phyloP scores from a whole-genome alignment of 2,329 filamentous ascomycete species.

The Penicillium rolfsii region DNA sequence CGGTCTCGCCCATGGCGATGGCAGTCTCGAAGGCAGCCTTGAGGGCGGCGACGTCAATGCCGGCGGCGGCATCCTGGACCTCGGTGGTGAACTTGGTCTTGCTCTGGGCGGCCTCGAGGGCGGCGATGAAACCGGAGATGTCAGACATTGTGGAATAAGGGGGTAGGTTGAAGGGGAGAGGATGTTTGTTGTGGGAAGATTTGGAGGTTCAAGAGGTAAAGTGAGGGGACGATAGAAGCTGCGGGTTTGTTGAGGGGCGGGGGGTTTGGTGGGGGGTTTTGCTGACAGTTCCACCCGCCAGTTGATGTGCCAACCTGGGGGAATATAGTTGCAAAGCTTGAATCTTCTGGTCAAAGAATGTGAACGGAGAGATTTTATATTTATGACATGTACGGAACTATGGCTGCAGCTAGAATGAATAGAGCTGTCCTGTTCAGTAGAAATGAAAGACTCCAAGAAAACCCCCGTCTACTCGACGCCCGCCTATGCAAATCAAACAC shows the following conservation, averaged over 20 bases:
- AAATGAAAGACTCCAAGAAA: background rate
- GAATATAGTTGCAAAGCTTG: background rate
- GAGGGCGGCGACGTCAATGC: constrained; percentile 32
- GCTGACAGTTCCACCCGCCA: constrained; percentile 22
- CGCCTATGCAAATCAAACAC: constrained; percentile 13
- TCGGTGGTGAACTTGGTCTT: constrained; percentile 35
- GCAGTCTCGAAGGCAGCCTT: constrained; percentile 27
- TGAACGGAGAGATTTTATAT: background rate
- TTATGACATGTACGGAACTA: background rate
- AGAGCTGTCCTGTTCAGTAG: background rate
- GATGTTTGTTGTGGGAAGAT: constrained; percentile 11
- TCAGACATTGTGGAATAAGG: constrained; percentile 32
- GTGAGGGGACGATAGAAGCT: constrained; percentile 15
- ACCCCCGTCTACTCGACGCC: constrained; percentile 13
- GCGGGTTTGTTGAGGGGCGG: constrained; percentile 15
- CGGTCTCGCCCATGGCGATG: constrained; percentile 21
- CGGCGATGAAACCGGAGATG: constrained; percentile 32
- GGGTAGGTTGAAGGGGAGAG: constrained; percentile 11
- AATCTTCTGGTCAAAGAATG: background rate
- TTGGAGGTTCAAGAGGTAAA: constrained; percentile 17
- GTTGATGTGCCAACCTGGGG: constrained; percentile 11
- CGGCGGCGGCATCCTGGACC: constrained; percentile 32
- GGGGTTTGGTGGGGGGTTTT: constrained; percentile 17
- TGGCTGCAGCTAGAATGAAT: background rate
- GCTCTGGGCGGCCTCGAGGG: constrained; percentile 33